phyloP scores from a whole-genome alignment of 768 basidiomycete genomes.

The Termitomyces sp. region DNA sequence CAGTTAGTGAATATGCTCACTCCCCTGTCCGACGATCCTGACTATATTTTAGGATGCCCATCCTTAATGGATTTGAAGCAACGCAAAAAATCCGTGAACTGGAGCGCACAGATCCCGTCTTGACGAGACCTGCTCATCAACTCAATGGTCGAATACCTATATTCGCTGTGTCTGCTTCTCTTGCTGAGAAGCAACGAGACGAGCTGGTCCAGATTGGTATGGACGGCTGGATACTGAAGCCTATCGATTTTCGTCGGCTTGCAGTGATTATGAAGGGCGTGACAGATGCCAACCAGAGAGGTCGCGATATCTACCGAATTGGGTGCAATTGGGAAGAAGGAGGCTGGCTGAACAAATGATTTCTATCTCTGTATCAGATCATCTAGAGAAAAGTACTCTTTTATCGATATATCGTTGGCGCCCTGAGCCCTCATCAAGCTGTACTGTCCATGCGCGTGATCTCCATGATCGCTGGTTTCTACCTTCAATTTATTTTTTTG shows the following conservation, averaged over 20 bases:
- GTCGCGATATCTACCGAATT: slow-evolving; percentile 42
- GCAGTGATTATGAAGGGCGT: slow-evolving; percentile 53
- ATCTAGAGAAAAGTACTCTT: no score
- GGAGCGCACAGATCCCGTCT: slow-evolving; percentile 30
- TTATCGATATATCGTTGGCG: neutral
- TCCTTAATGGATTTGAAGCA: slow-evolving; percentile 69
- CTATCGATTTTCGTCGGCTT: slow-evolving; percentile 71
- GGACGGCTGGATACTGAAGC: slow-evolving; percentile 84
- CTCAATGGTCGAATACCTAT: slow-evolving; percentile 70
- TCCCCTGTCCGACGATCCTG: neutral
- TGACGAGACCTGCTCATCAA: slow-evolving; percentile 32
- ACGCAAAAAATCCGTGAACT: slow-evolving; percentile 59
- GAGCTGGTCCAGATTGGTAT: slow-evolving; percentile 51
- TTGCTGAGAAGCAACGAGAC: slow-evolving; percentile 49
- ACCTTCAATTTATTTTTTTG: no score
- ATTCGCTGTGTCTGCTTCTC: slow-evolving; percentile 76
- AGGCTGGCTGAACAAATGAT: slow-evolving; percentile 44
- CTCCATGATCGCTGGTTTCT: no score
- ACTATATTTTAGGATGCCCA: slow-evolving; percentile 56
- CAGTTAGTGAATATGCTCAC: slow-evolving; percentile 40
- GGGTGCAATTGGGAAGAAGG: slow-evolving; percentile 58
- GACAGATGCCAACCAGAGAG: slow-evolving; percentile 43
- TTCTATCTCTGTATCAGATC: neutral
- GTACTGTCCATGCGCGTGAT: no score
- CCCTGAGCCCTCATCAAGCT: no score